These are phyloP conservation scores for Melastoma malabathricum DNA, from an alignment of 345 rosid species.

Conservation along the genomic window DNA sequence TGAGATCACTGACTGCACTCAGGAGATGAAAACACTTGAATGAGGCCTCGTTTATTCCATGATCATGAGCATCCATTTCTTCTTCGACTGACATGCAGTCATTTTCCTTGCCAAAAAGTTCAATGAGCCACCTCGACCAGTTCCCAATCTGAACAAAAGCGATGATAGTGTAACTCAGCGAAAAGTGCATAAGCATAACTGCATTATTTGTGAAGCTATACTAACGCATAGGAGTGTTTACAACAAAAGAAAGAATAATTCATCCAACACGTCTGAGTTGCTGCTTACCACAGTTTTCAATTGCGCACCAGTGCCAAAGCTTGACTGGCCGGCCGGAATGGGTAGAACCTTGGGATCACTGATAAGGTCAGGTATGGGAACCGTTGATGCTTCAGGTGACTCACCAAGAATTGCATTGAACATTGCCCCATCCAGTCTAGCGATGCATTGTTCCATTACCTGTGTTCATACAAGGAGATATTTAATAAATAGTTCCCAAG, in stretches of 20 bases:
- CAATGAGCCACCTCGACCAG: conserved; percentile 94
- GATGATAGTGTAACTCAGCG: too few species aligned
- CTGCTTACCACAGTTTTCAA: conserved; percentile 64
- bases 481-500: too few species aligned
- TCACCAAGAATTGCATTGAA: conserved; percentile 97
- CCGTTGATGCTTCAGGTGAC: conserved; percentile 78
- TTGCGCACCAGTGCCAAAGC: conserved; percentile 89
- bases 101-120: conserved; percentile 69
- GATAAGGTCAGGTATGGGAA: conserved; percentile 90
- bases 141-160: conserved; percentile 53
- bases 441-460: conserved; percentile 96
- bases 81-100: conserved; percentile 12
- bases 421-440: conserved; percentile 90
- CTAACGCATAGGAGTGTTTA: background rate
- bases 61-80: conserved; percentile 19
- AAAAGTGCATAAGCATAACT: too few species aligned
- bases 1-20: conserved; percentile 81
- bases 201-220: too few species aligned
- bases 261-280: background rate
- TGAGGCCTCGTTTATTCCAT: conserved; percentile 28
- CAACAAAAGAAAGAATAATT: background rate
- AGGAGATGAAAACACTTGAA: conserved; percentile 74
- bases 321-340: conserved; percentile 58
- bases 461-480: background rate
- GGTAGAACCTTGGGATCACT: conserved; percentile 72